Conservation (phyloP, 139 green algal species). For the Picochlorum sp. region DNA sequence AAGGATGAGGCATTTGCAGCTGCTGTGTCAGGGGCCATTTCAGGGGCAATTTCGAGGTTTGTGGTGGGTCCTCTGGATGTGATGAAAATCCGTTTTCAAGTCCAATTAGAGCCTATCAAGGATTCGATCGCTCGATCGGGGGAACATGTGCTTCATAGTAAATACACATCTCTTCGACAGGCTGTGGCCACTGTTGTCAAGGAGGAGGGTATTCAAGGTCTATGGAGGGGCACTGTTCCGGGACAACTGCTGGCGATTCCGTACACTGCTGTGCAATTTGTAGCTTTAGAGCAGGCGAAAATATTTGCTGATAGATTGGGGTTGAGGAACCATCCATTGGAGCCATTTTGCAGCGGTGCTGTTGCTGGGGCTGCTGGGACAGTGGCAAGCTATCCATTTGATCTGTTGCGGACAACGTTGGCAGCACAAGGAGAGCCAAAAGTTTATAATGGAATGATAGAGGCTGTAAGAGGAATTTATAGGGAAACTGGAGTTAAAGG, state of each 20-base stretch:
- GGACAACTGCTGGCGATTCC: conserved; percentile 87
- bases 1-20: conserved; percentile 4
- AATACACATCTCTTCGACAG: conserved; percentile 83
- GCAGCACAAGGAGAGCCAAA: conserved; percentile 92
- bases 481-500: conserved; percentile 38
- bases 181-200: conserved; percentile 70
- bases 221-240: conserved; percentile 91
- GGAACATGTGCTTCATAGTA: conserved; percentile 23
- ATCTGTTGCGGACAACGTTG: conserved; percentile 93
- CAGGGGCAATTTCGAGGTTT: conserved; percentile 70
- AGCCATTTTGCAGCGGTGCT: conserved; percentile 79
- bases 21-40: conserved; percentile 61
- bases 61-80: conserved; percentile 87
- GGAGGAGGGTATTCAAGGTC: conserved; percentile 83
- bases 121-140: not conserved
- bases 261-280: conserved; percentile 97
- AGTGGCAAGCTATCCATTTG: conserved; percentile 92
- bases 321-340: conserved; percentile 10
- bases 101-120: conserved; percentile 63
- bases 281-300: conserved; percentile 71
- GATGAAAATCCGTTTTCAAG: conserved; percentile 93
- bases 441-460: conserved; percentile 32
- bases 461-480: conserved; percentile 43
- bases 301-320: conserved; percentile 8
- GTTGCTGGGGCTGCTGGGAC: conserved; percentile 83